phyloP scores from a whole-genome alignment of 257 asterid species.

The Scutellaria galericulata region DNA sequence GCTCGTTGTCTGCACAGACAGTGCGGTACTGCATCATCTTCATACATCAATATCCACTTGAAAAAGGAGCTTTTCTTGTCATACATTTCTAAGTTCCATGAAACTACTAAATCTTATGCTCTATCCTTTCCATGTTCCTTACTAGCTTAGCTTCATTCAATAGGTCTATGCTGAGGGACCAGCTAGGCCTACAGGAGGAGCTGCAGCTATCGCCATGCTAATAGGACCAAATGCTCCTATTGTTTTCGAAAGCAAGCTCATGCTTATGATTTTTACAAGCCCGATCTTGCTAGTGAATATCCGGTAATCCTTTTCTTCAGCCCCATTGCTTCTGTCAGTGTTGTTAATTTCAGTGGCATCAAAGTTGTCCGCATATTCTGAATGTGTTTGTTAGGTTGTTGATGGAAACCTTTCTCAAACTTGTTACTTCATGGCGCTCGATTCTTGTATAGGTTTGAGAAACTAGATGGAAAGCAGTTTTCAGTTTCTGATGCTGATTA shows the following conservation, averaged over 20 bases:
- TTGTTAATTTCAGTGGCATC: too few species aligned
- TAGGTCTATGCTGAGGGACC: conserved; percentile 99
- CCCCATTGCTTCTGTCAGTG: too few species aligned
- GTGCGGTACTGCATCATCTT: too few species aligned
- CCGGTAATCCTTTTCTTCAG: conserved; percentile 61
- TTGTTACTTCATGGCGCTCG: conserved; percentile 97
- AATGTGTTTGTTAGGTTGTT: conserved; percentile 67
- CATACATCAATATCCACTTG: too few species aligned
- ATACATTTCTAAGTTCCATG: background rate
- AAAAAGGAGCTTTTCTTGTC: background rate
- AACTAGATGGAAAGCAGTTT: conserved; percentile 80
- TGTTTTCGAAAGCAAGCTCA: conserved; percentile 93
- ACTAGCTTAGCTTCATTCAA: conserved; percentile 27
- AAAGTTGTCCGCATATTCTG: background rate
- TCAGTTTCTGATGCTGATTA: conserved; percentile 79
- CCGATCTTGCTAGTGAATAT: conserved; percentile 98
- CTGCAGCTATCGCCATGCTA: conserved; percentile 99
- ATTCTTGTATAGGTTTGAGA: conserved; percentile 90
- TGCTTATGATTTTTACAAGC: conserved; percentile 97
- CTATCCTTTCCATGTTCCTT: background rate
- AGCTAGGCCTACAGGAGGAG: conserved; percentile 99
- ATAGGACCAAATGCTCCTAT: too few species aligned
- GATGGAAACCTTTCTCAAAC: conserved; percentile 99
- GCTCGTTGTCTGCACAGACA: too few species aligned
- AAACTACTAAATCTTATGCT: background rate